Evolutionary conservation across 2,329 filamentous ascomycete genomes (phyloP), one percentile per base, ranked within the genome.

Genomic region (Pestalotiopsis sp.): DNA sequence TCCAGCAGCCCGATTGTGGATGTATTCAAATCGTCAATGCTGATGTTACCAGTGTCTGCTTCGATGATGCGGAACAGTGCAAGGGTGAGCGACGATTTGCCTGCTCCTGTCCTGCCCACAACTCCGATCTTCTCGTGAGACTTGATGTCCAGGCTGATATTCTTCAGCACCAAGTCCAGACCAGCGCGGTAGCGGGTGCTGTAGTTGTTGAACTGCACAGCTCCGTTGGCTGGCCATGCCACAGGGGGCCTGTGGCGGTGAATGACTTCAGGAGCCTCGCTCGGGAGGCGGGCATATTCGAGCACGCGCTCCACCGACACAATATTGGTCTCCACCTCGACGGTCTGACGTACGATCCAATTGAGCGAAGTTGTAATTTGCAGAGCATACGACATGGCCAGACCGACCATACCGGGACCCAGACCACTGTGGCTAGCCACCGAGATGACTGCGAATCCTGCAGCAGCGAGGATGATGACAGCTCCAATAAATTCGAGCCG

Each of bases 311-410:
- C 96, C 48, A 99, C 96, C 10, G 95, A 97, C 59, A 99, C 95
- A 76, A 99, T 99, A 81, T 99, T 99, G n/a, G 95, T 98, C 85
- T 99, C 97, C n/a, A 99, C 96, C 80, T 99, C 97, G 40, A 99
- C 96, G 0, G 94, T 98, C 81, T 99, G 96, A 68, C 97, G 90
- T 64, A 99, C 96, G 76, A 99, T 98, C 96, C 96, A 99, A 84
- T 98, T 99, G 75, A 99, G 87, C 44, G 94, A 97, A 73, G 95
- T 93, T 1, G 96, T 99, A 76, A 99, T 98, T 82, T 98, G 94
- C 71, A 99, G 87, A 52, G 94, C 96, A 81, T 98, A 98, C 60
- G 95, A 97, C 94, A 99, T 97, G 71, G 93, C 90, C 75, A 99
- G 84, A 83, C 97, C 97, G 65, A 98, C 94, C 80, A 90, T 84